Percentiles rank a stretch among this genome's conserved stretches.
Evolutionary conservation across 495 filamentous ascomycete genomes (phyloP).

Genomic region (Annulohypoxylon moriforme): DNA sequence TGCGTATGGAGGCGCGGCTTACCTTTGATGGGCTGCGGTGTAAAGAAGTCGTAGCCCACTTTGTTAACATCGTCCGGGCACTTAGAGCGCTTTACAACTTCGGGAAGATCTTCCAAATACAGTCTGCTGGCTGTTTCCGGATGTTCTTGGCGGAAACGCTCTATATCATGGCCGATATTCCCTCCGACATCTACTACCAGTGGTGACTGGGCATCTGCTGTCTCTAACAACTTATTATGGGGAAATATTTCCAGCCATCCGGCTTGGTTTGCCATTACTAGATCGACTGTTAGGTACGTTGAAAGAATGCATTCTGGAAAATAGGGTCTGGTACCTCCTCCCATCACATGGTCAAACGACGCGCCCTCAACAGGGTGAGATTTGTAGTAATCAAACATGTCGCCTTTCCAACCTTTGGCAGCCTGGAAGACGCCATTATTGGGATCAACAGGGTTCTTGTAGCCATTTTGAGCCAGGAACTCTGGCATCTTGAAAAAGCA

Average conservation of each 20-base stretch:
- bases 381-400: constrained; percentile 7
- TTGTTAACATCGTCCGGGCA: constrained; percentile 8
- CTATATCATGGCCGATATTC: constrained; percentile 1
- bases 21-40: constrained; percentile 4
- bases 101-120: not conserved
- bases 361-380: constrained; percentile 3
- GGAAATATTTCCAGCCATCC: constrained; percentile 8
- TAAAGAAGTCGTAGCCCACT: constrained; percentile 5
- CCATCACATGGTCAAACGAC: constrained; percentile 3
- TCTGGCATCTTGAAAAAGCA: constrained; percentile 8
- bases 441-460: constrained; percentile 3
- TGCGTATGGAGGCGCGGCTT: not conserved
- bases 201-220: not conserved
- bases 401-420: constrained; percentile 5
- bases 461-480: not conserved
- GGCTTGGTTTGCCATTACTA: constrained; percentile 5
- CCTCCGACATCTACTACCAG: constrained; percentile 5
- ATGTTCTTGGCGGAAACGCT: not conserved
- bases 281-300: not conserved
- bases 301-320: not conserved
- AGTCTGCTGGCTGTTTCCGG: not conserved
- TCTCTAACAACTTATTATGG: not conserved
- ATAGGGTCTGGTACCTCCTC: not conserved
- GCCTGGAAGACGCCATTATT: not conserved
- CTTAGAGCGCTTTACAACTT: not conserved